A percentile compares a stretch with the other conserved stretches of the same genome.
Conservation (phyloP, 1,284 basidiomycete species). For the Sporisorium iseilematis-ciliati region DNA sequence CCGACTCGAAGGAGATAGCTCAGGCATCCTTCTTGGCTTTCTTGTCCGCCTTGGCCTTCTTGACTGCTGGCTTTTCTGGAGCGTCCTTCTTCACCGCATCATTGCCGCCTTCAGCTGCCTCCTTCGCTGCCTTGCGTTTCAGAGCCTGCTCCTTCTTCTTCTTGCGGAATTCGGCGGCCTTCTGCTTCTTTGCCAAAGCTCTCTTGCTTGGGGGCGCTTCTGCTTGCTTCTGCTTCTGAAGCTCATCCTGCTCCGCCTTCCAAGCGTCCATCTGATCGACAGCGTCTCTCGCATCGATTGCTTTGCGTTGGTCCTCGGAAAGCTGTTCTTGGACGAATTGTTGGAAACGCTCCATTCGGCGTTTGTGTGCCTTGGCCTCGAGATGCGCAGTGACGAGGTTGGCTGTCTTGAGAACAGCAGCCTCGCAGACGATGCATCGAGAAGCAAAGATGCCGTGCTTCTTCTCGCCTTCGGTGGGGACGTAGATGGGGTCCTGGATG, state of each 20-base stretch:
- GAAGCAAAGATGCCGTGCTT: constrained; percentile 44
- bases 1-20: neutral
- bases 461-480: constrained; percentile 43
- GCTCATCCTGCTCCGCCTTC: constrained; percentile 27
- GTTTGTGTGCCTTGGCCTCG: constrained; percentile 39
- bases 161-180: constrained; percentile 31
- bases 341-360: constrained; percentile 42
- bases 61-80: constrained; percentile 3
- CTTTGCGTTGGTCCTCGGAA: constrained; percentile 20
- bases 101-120: constrained; percentile 10
- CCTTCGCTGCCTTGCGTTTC: constrained; percentile 25
- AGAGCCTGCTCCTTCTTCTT: constrained; percentile 32
- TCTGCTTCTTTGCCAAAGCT: constrained; percentile 30
- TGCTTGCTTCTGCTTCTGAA: constrained; percentile 24
- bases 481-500: constrained; percentile 47
- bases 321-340: constrained; percentile 32
- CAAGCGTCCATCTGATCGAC: constrained; percentile 45
- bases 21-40: constrained; percentile 3
- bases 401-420: constrained; percentile 39
- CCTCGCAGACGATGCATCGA: constrained; percentile 44
- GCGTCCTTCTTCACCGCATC: neutral
- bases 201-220: constrained; percentile 30
- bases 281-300: constrained; percentile 41
- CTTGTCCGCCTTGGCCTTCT: constrained; percentile 1
- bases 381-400: constrained; percentile 36